Base-by-base conservation (phyloP, 2,329 filamentous ascomycete genomes). In the Aspergillus fischeri region DNA sequence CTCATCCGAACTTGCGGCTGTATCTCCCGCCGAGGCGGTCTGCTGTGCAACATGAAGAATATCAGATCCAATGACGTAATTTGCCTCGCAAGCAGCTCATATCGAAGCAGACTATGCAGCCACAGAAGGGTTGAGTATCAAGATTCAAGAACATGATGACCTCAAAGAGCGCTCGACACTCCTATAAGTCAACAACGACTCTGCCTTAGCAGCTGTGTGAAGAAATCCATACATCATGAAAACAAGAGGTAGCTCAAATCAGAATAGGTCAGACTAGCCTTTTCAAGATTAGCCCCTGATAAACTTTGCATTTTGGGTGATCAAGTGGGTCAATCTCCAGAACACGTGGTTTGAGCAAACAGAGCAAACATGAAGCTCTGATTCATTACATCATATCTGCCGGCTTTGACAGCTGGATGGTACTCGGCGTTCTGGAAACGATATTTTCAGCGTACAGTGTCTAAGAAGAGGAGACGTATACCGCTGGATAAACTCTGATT, bases 281-380 rank as follows among this genome's bases (percentile, higher is more conserved):
- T 2, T 58, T 58, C 24, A 24, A 57, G 48, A 14, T 47, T 59
- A 58, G 55, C 49, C 49, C 35, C 57, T 63, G 58, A 63, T 64
- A 60, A 59, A 61, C 60, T 61, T 60, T 63, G 56, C 56, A 55
- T 44, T 51, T 61, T 57, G 35, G 55, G 49, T 60, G 61, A 63
- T 63, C 57, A 54, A 57, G 61, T 63, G 62, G 62, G 57, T 56
- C 57, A 10, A 17, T 29, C 29, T 53, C 55, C 54, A 49, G 50
- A 48, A 57, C 62, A 64, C 62, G 61, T 64, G 62, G 62, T 58
- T 11, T 8, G 42, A 10, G 14, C 61, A 64, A 63, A 64, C 59
- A 48, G 10, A 38, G 45, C 56, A 64, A 64, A 64, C 58, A 53
- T 17, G 17, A 25, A 24, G 2, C n/a, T 35, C 49, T 21, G 32